These are phyloP conservation scores for Ceratobasidium theobromae DNA, from an alignment of 1,284 basidiomycete genomes.

Conservation along the genomic window DNA sequence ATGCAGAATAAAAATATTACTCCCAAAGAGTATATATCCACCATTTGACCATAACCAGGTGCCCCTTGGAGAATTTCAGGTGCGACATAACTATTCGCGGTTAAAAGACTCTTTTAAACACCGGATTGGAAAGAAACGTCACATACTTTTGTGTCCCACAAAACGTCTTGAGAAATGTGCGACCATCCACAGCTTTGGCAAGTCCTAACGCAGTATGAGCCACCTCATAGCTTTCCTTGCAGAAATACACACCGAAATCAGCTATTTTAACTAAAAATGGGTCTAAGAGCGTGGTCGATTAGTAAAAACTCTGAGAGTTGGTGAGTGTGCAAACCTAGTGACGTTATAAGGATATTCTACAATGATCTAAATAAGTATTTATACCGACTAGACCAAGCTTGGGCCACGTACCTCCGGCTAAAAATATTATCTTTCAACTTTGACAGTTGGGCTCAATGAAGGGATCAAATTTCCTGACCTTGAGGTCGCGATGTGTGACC, in stretches of 20 bases:
- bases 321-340: slow-evolving; percentile 6
- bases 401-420: slow-evolving; percentile 17
- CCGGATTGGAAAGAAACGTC: background rate
- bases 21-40: slow-evolving; percentile 26
- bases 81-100: slow-evolving; percentile 14
- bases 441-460: no score
- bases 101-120: background rate
- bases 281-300: background rate
- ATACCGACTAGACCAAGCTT: background rate
- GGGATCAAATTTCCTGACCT: background rate
- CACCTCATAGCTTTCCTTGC: background rate
- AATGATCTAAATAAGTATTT: background rate
- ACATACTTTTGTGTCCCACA: slow-evolving; percentile 30
- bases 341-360: slow-evolving; percentile 26
- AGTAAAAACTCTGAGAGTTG: background rate
- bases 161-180: slow-evolving; percentile 28
- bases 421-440: background rate
- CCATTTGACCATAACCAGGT: slow-evolving; percentile 31
- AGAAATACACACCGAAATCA: slow-evolving; percentile 17
- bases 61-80: slow-evolving; percentile 26
- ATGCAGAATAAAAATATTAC: slow-evolving; percentile 29
- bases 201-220: slow-evolving; percentile 9
- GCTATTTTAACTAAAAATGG: slow-evolving; percentile 25
- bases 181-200: slow-evolving; percentile 29
- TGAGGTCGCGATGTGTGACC: slow-evolving; percentile 30